These are phyloP conservation scores for Eleusine indica DNA, from an alignment of 176 grass and related monocot species.

Conservation along the genomic window DNA sequence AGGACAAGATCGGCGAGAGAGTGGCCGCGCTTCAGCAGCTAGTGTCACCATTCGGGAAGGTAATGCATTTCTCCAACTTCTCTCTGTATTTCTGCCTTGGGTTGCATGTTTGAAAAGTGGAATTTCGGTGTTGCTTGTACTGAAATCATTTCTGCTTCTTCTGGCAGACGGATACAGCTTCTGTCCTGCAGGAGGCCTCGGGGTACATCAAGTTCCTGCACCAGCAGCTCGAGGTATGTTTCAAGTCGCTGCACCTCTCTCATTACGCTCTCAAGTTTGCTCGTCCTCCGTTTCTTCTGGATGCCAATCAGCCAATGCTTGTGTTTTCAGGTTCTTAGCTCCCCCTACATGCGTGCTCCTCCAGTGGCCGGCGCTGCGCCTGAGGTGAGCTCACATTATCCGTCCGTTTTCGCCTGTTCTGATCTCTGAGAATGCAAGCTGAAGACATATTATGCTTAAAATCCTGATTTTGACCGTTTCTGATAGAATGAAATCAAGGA, in stretches of 20 bases:
- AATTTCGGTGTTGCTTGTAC: background rate
- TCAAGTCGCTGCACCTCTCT: background rate
- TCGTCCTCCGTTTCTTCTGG: background rate
- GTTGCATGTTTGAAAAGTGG: background rate
- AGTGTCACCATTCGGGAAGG: slow-evolving; percentile 95
- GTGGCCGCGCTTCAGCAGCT: slow-evolving; percentile 83
- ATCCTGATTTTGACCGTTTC: background rate
- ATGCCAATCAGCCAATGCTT: background rate
- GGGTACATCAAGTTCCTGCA: slow-evolving; percentile 95
- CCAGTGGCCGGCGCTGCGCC: slow-evolving; percentile 28
- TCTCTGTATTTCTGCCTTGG: background rate
- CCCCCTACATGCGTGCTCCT: slow-evolving; percentile 69
- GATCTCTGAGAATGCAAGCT: background rate
- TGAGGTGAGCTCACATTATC: slow-evolving; percentile 59
- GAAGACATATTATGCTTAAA: background rate
- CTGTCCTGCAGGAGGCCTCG: slow-evolving; percentile 87
- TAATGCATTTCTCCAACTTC: background rate
- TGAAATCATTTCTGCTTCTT: background rate
- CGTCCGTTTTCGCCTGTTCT: background rate
- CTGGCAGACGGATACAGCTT: slow-evolving; percentile 88
- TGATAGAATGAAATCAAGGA: background rate
- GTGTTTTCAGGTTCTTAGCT: slow-evolving; percentile 73
- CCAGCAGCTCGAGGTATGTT: slow-evolving; percentile 82
- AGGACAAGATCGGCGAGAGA: slow-evolving; percentile 88
- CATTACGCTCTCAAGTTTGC: background rate